These are phyloP conservation scores for Ustilago crameri DNA, from an alignment of 1,284 basidiomycete genomes.

Conservation along the genomic window DNA sequence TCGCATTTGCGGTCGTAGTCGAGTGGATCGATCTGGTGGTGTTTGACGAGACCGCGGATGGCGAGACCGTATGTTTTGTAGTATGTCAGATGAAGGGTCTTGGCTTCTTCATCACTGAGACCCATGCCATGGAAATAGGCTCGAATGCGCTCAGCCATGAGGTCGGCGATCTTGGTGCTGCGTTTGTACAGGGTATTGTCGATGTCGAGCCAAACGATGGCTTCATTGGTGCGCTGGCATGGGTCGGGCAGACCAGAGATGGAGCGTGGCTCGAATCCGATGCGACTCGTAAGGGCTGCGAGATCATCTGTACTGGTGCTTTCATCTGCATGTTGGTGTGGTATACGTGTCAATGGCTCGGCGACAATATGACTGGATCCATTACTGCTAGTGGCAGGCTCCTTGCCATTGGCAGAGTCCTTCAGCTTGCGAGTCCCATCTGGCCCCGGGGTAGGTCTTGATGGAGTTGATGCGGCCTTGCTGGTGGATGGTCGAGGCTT, in stretches of 20 bases:
- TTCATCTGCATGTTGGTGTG: constrained; percentile 5
- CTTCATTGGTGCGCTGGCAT: constrained; percentile 40
- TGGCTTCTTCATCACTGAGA: constrained; percentile 77
- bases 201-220: constrained; percentile 82
- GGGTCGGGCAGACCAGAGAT: constrained; percentile 34
- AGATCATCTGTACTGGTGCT: constrained; percentile 29
- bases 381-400: neutral
- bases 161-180: constrained; percentile 74
- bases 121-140: constrained; percentile 82
- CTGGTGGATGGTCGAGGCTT: neutral
- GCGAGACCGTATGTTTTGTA: constrained; percentile 83
- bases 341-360: neutral
- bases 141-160: constrained; percentile 83
- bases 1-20: constrained; percentile 89
- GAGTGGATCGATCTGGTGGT: constrained; percentile 84
- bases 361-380: neutral
- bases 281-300: constrained; percentile 17
- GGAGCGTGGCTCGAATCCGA: constrained; percentile 46
- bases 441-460: neutral
- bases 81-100: constrained; percentile 78
- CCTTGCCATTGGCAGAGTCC: neutral
- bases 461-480: neutral
- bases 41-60: constrained; percentile 80
- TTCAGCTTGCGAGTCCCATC: neutral
- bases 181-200: constrained; percentile 81